phyloP scores from a whole-genome alignment of 2,329 filamentous ascomycete genomes.

The Orbilia brochopaga region DNA sequence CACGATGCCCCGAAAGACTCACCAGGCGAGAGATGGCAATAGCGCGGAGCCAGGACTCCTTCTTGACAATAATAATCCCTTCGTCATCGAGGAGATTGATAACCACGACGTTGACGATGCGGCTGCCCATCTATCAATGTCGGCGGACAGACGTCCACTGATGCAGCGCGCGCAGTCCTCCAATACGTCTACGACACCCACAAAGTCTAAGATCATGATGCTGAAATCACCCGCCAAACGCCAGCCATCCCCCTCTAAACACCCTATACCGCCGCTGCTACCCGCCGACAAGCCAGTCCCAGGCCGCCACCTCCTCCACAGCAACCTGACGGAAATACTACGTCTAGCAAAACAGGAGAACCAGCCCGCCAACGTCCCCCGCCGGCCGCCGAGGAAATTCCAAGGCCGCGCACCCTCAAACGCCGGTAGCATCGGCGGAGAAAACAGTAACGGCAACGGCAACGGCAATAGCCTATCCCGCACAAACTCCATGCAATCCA shows the following conservation, averaged over 20 bases:
- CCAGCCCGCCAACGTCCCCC: conserved; percentile 9
- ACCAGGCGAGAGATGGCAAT: not conserved
- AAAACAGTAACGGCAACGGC: conserved; percentile 2
- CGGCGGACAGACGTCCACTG: conserved; percentile 3
- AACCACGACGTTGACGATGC: conserved; percentile 34
- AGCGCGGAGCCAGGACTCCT: conserved; percentile 13
- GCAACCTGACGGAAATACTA: conserved; percentile 45
- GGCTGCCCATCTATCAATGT: conserved; percentile 24
- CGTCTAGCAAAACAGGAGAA: conserved; percentile 41
- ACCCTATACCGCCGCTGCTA: conserved; percentile 8
- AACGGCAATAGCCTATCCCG: conserved; percentile 20
- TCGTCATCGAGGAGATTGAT: conserved; percentile 44
- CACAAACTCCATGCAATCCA: conserved; percentile 41
- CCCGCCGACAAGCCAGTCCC: conserved; percentile 12
- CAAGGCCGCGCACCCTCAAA: conserved; percentile 37
- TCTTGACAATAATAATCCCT: conserved; percentile 33
- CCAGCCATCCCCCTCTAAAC: conserved; percentile 21
- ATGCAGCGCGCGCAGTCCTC: conserved; percentile 14
- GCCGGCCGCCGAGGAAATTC: conserved; percentile 36
- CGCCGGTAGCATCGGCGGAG: conserved; percentile 9
- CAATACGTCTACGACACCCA: conserved; percentile 23
- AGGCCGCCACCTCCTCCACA: conserved; percentile 27
- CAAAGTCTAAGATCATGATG: conserved; percentile 44
- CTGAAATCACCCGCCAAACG: conserved; percentile 35
- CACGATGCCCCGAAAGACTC: conserved; percentile 7